Percentiles rank a stretch among this genome's conserved stretches.
Conservation (phyloP, 2,329 filamentous ascomycete species). For the Trichocomaceae sp. region DNA sequence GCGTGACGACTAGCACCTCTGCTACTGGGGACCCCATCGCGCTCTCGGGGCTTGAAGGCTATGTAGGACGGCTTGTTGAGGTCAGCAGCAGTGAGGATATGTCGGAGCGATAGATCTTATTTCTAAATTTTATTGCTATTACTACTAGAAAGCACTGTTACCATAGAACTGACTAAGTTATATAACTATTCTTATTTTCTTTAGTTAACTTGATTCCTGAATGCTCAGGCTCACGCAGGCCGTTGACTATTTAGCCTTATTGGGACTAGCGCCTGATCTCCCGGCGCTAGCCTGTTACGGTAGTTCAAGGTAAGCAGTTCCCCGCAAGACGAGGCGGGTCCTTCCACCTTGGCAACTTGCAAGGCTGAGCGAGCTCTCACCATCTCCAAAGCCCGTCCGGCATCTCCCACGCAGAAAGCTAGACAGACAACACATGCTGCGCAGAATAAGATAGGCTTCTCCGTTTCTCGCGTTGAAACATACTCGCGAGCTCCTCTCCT, state of each 20-base stretch:
- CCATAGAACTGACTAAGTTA: too few species aligned
- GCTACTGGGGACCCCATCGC: slow-evolving; percentile 43
- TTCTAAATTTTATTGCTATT: too few species aligned
- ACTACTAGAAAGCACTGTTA: too few species aligned
- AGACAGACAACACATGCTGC: not conserved
- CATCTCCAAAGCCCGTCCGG: not conserved
- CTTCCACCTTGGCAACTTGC: not conserved
- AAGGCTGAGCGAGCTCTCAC: not conserved
- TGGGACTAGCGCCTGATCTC: not conserved
- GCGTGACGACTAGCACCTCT: slow-evolving; percentile 44
- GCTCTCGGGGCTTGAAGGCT: slow-evolving; percentile 52
- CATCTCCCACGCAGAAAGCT: not conserved
- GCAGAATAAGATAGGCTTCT: not conserved
- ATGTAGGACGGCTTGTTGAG: slow-evolving; percentile 47
- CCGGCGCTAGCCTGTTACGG: too few species aligned
- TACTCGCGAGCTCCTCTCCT: not conserved
- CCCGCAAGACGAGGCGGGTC: slow-evolving; percentile 7
- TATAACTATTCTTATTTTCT: not conserved
- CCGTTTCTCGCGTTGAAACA: not conserved
- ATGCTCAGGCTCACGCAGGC: too few species aligned
- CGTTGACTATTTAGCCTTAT: not conserved
- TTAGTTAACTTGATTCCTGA: not conserved
- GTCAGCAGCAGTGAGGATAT: slow-evolving; percentile 55
- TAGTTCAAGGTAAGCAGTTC: not conserved
- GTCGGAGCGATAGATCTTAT: slow-evolving; percentile 51